phyloP scores from a whole-genome alignment of 805 yeast species.

The Pichia manshurica region DNA sequence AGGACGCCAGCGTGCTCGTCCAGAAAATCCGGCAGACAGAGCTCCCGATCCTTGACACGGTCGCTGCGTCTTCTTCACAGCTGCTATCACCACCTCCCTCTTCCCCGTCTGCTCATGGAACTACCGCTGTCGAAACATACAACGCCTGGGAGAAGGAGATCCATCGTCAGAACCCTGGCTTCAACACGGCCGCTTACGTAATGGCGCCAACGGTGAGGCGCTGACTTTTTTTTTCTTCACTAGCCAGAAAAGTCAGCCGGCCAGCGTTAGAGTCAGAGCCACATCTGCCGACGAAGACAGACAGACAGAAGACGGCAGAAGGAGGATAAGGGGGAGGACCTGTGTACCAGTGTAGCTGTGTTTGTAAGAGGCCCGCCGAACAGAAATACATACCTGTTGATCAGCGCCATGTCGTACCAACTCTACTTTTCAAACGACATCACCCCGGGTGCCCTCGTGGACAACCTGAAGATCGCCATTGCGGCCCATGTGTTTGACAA shows the following conservation, averaged over 20 bases:
- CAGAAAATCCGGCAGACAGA: neutral
- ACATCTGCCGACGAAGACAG: too few species aligned
- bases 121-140: neutral
- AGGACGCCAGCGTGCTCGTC: neutral
- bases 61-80: neutral
- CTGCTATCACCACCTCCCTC: neutral
- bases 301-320: too few species aligned
- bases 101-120: neutral
- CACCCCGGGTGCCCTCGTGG: slow-evolving; percentile 27
- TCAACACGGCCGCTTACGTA: neutral
- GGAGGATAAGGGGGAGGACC: too few species aligned
- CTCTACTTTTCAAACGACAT: slow-evolving; percentile 16
- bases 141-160: neutral
- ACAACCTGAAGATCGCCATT: slow-evolving; percentile 40
- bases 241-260: too few species aligned
- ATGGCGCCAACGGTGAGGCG: slow-evolving; percentile 6
- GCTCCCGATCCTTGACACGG: neutral
- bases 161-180: slow-evolving; percentile 5
- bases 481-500: slow-evolving; percentile 27
- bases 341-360: too few species aligned
- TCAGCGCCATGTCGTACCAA: slow-evolving; percentile 7
- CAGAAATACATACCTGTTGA: too few species aligned
- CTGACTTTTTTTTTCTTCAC: neutral
- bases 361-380: too few species aligned
- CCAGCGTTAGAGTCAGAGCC: too few species aligned